Evolutionary conservation across 257 asterid genomes (phyloP).

Genomic region (Solanum clarkiae): DNA sequence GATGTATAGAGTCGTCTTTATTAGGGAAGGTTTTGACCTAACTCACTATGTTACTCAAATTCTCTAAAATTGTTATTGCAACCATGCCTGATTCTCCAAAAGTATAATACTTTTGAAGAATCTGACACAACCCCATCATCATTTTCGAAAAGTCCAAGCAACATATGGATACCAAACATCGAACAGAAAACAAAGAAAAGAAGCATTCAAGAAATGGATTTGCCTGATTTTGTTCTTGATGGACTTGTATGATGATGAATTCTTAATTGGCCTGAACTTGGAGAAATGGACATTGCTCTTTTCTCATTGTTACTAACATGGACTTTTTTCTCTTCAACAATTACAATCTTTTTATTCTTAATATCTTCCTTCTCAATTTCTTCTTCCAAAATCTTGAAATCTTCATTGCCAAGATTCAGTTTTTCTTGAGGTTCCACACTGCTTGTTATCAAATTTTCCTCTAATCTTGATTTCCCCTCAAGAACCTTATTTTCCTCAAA

Average conservation of each 20-base stretch:
- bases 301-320: constrained; percentile 10
- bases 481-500: neutral
- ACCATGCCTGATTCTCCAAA: neutral
- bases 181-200: neutral
- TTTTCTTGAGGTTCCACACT: constrained; percentile 6
- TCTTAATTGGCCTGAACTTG: constrained; percentile 23
- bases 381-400: constrained; percentile 6
- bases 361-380: constrained; percentile 21
- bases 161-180: neutral
- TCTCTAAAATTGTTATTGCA: neutral
- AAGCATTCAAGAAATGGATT: neutral
- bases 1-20: neutral
- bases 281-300: constrained; percentile 21
- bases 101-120: neutral
- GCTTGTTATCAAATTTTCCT: constrained; percentile 20
- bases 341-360: constrained; percentile 16
- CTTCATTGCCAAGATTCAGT: constrained; percentile 8
- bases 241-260: constrained; percentile 14
- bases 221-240: constrained; percentile 33
- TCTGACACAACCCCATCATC: neutral
- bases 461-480: neutral
- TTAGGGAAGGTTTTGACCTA: neutral
- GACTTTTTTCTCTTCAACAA: constrained; percentile 25
- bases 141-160: neutral
- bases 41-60: neutral